phyloP scores from a whole-genome alignment of 2,329 filamentous ascomycete genomes.

The Aspergillus brunneoviolaceus region DNA sequence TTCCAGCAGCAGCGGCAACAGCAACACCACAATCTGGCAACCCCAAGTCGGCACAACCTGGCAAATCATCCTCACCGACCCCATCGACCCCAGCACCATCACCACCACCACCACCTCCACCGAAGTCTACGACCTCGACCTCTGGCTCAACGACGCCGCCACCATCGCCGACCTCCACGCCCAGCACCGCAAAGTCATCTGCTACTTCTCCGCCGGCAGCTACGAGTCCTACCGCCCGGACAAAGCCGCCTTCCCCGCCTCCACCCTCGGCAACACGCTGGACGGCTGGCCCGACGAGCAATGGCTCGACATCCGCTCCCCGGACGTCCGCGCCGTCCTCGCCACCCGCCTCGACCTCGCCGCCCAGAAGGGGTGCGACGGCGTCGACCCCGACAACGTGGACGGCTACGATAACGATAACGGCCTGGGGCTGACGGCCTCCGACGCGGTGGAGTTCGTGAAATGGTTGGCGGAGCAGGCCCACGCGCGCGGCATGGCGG shows the following conservation, averaged over 20 bases:
- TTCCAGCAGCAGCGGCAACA: background rate
- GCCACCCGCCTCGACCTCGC: conserved; percentile 59
- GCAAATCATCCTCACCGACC: conserved; percentile 59
- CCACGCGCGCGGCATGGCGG: conserved; percentile 54
- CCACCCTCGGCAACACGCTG: conserved; percentile 50
- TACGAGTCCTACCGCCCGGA: conserved; percentile 65
- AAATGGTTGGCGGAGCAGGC: conserved; percentile 61
- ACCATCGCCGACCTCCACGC: conserved; percentile 51
- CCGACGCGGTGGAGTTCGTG: conserved; percentile 60
- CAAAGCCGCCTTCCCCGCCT: conserved; percentile 53
- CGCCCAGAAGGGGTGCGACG: conserved; percentile 62
- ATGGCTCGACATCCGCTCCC: conserved; percentile 65
- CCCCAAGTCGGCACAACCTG: conserved; percentile 55
- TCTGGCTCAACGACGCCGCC: conserved; percentile 53
- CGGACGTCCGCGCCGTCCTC: conserved; percentile 65
- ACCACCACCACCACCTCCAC: conserved; percentile 49
- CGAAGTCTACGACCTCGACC: conserved; percentile 61
- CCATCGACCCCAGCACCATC: conserved; percentile 42
- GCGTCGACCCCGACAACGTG: conserved; percentile 70
- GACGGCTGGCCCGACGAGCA: conserved; percentile 66
- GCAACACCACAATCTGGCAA: conserved; percentile 46
- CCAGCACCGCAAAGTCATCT: conserved; percentile 63
- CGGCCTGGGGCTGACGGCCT: conserved; percentile 58
- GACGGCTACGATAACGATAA: conserved; percentile 66
- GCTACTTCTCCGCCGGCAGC: conserved; percentile 72